A percentile compares a stretch with the other conserved stretches of the same genome.
Evolutionary conservation across 1,284 basidiomycete genomes (phyloP).

Genomic region (Prillingera fragicola): DNA sequence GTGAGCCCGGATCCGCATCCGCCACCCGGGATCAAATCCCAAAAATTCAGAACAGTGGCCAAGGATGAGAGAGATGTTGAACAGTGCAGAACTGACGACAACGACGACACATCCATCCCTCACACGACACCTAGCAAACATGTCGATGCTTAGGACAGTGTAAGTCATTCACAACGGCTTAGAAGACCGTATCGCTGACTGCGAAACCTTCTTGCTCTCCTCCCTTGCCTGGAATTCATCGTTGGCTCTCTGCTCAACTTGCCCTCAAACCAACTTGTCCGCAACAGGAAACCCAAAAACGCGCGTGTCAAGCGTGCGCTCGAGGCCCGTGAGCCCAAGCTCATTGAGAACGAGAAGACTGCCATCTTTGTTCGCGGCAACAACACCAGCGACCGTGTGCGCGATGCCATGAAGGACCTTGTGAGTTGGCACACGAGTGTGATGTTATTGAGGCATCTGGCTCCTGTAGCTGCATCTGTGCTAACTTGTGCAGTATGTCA

Average conservation of each 20-base stretch:
- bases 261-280: background rate
- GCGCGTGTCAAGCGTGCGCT: constrained; percentile 92
- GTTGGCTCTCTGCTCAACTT: background rate
- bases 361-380: constrained; percentile 88
- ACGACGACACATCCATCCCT: background rate
- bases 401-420: constrained; percentile 78
- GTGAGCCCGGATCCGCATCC: too few relatives aligned
- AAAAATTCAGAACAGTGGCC: background rate
- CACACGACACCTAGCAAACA: constrained; percentile 17
- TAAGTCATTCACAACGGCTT: constrained; percentile 15
- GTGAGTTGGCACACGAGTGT: constrained; percentile 52
- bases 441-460: background rate
- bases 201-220: background rate
- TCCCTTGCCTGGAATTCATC: background rate
- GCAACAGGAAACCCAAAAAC: constrained; percentile 83
- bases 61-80: background rate
- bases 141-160: constrained; percentile 48
- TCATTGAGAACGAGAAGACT: constrained; percentile 76
- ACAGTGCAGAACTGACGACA: background rate
- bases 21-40: constrained; percentile 4
- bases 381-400: constrained; percentile 73
- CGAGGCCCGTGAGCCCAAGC: constrained; percentile 79
- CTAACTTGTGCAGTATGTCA: constrained; percentile 61
- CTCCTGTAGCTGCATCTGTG: background rate
- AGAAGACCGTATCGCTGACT: background rate